A percentile compares a stretch with the other conserved stretches of the same genome.
Conservation (phyloP, 148 eudicot species). For the Dysphania ambrosioides region DNA sequence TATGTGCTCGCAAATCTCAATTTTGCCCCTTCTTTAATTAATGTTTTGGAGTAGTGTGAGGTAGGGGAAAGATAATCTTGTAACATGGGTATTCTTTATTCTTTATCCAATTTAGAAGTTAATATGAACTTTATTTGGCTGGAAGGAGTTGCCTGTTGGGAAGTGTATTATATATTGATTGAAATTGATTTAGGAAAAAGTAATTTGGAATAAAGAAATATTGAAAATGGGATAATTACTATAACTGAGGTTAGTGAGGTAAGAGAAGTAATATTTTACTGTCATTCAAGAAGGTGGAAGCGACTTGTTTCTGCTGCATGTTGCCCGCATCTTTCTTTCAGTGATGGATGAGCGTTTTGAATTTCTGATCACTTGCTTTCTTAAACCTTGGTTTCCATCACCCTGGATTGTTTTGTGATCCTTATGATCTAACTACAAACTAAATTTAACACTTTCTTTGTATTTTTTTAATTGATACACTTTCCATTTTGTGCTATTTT, state of each 20-base stretch:
- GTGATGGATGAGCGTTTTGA: not conserved
- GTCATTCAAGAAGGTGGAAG: too few relatives aligned
- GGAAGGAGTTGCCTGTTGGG: not conserved
- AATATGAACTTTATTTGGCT: not conserved
- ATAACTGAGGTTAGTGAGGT: not conserved
- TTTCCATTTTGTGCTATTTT: too few relatives aligned
- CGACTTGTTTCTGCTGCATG: too few relatives aligned
- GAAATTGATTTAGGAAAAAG: not conserved
- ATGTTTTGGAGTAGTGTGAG: not conserved
- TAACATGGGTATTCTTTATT: not conserved
- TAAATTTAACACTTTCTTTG: too few relatives aligned
- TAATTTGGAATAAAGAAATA: not conserved
- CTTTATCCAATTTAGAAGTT: not conserved
- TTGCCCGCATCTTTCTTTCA: not conserved
- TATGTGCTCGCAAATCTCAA: not conserved
- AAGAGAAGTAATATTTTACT: too few relatives aligned
- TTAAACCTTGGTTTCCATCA: not conserved
- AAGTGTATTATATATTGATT: not conserved
- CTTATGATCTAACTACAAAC: not conserved
- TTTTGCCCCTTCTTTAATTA: not conserved
- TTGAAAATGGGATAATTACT: not conserved
- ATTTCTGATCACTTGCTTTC: not conserved
- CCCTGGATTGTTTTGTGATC: not conserved
- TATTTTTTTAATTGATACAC: too few relatives aligned
- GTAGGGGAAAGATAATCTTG: not conserved